phyloP scores from a whole-genome alignment of 1,284 basidiomycete genomes.

The Pseudozyma tsukubaensis region DNA sequence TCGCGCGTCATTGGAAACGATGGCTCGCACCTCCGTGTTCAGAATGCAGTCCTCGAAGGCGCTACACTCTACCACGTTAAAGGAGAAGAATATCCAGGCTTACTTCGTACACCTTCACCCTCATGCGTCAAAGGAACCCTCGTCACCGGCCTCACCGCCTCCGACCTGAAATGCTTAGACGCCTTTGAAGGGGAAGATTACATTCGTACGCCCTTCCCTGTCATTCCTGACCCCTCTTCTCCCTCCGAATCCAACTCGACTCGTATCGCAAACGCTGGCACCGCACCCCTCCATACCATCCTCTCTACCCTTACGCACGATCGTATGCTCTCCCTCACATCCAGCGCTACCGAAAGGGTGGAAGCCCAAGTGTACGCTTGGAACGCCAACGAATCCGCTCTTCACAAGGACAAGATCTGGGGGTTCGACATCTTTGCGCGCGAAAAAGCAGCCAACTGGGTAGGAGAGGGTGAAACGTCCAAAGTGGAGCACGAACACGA shows the following conservation, averaged over 20 bases:
- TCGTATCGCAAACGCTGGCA: constrained; percentile 32
- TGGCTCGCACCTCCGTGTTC: constrained; percentile 32
- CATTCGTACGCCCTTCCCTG: constrained; percentile 14
- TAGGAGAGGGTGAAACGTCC: constrained; percentile 11
- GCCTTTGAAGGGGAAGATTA: constrained; percentile 59
- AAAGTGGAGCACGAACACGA: constrained; percentile 45
- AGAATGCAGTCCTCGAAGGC: constrained; percentile 37
- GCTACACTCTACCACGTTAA: constrained; percentile 43
- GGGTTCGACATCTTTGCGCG: constrained; percentile 49
- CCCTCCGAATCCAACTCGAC: constrained; percentile 21
- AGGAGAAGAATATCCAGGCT: constrained; percentile 50
- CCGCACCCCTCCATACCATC: constrained; percentile 31
- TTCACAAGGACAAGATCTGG: constrained; percentile 36
- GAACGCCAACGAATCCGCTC: constrained; percentile 22
- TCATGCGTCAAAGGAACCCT: constrained; percentile 46
- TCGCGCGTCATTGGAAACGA: constrained; percentile 42
- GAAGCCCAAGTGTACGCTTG: constrained; percentile 47
- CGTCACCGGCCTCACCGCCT: constrained; percentile 35
- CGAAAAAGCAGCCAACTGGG: constrained; percentile 38
- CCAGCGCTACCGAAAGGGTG: neutral
- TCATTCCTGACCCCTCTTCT: constrained; percentile 23
- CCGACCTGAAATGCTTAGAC: constrained; percentile 47
- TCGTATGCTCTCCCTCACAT: constrained; percentile 13
- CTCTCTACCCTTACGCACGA: constrained; percentile 22
- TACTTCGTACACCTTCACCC: constrained; percentile 8